phyloP scores from a whole-genome alignment of 495 filamentous ascomycete genomes.

The Penicillium cinerascens region DNA sequence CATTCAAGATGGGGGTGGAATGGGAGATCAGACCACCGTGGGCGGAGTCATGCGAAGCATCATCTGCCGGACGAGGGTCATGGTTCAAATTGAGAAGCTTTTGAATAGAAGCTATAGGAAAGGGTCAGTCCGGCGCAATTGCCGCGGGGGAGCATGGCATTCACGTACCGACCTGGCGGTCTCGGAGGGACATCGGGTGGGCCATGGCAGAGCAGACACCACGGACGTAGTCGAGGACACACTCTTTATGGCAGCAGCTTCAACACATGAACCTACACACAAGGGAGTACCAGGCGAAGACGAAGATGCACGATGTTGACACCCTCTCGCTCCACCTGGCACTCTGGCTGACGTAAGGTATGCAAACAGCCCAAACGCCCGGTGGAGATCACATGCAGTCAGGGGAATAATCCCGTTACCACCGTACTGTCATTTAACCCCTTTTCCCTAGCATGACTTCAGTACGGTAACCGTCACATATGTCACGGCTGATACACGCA shows the following conservation, averaged over 20 bases:
- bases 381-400: slow-evolving; percentile 14
- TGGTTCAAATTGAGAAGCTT: slow-evolving; percentile 96
- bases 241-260: slow-evolving; percentile 14
- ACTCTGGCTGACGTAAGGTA: slow-evolving; percentile 17
- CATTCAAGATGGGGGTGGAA: slow-evolving; percentile 75
- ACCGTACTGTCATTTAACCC: slow-evolving; percentile 6
- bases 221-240: slow-evolving; percentile 6
- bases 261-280: slow-evolving; percentile 17
- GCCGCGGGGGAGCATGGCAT: slow-evolving; percentile 8
- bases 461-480: not conserved
- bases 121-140: slow-evolving; percentile 27
- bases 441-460: not conserved
- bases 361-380: slow-evolving; percentile 19
- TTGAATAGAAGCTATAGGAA: slow-evolving; percentile 77
- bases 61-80: slow-evolving; percentile 50
- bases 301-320: slow-evolving; percentile 10
- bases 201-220: slow-evolving; percentile 55
- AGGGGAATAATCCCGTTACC: not conserved
- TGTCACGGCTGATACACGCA: not conserved
- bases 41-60: slow-evolving; percentile 51
- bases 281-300: not conserved
- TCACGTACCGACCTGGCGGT: slow-evolving; percentile 88
- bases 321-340: slow-evolving; percentile 19
- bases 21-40: slow-evolving; percentile 61
- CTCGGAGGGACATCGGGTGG: slow-evolving; percentile 74